A percentile compares a stretch with the other conserved stretches of the same genome.
phyloP scores from a whole-genome alignment of 805 yeast genomes.

The Ogataea henricii region DNA sequence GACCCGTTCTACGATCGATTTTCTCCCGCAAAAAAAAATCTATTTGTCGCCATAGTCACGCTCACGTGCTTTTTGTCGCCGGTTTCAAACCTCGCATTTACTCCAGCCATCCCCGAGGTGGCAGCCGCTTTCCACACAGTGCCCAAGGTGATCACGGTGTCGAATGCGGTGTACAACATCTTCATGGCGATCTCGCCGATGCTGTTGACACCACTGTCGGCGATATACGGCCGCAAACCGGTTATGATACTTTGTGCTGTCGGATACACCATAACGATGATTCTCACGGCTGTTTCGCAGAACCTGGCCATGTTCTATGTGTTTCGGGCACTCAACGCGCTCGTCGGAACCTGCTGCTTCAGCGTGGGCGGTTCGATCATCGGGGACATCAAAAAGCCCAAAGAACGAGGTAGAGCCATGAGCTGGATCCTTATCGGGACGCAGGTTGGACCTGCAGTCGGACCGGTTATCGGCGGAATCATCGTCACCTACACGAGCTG shows the following conservation, averaged over 20 bases:
- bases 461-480: constrained; percentile 55
- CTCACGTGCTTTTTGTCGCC: constrained; percentile 49
- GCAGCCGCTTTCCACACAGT: constrained; percentile 49
- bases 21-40: constrained; percentile 27
- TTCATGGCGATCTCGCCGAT: constrained; percentile 58
- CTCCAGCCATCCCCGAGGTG: constrained; percentile 55
- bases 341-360: constrained; percentile 58
- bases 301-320: constrained; percentile 56
- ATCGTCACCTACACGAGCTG: constrained; percentile 52
- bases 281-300: constrained; percentile 44
- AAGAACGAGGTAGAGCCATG: constrained; percentile 53
- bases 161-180: constrained; percentile 52
- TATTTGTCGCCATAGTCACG: constrained; percentile 38
- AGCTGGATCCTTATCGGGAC: constrained; percentile 51
- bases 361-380: constrained; percentile 53
- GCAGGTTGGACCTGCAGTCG: constrained; percentile 55
- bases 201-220: constrained; percentile 50
- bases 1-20: constrained; percentile 33
- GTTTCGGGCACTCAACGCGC: constrained; percentile 50
- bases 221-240: constrained; percentile 52
- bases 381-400: constrained; percentile 52
- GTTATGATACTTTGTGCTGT: constrained; percentile 45
- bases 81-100: constrained; percentile 43
- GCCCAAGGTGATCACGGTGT: constrained; percentile 46
- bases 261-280: constrained; percentile 27